Base-by-base conservation (phyloP, 2,329 filamentous ascomycete species). In the Xylaria sp. region DNA sequence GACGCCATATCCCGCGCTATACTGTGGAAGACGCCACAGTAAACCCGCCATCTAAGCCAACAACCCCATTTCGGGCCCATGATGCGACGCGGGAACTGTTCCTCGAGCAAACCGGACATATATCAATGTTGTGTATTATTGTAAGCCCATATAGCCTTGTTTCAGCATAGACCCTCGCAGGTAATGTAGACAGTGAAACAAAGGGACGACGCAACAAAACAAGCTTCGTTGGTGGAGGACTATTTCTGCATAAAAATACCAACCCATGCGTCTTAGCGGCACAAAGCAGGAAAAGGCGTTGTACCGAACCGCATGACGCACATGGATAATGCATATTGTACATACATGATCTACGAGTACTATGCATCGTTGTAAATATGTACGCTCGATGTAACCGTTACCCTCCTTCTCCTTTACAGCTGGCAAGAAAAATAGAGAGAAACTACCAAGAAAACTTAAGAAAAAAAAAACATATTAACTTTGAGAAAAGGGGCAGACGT, bases 281-380 rank as follows among this genome's bases (percentile, higher is more conserved):
- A 56, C 63, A 36, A 58, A 13, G n/a, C 39, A 65, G 17, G 44
- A 47, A 39, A 60, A n/a, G 20, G 56, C 31, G 39, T 31, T 49
- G 49, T 44, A 31, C 65, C 61, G 39, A 53, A 38, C 56, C 25
- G 57, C 44, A 65, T 67, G 62, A 58, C 58, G 62, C 62, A 55
- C 66, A 59, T 64, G 49, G 63, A n/a, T 33, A 49, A 36, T 58
- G 25, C 36, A 25, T 39, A 55, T 50, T 59, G 42, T 50, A 59
- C 57, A 54, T 56, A 58, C 53, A 65, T 65, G 61, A 68, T 65
- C 44, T 65, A 58, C 61, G 25, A 45, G 53, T 57, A 7, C 27
- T 38, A 63, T 50, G 29, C 55, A 38, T 44, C n/a, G 29, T 56
- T 61, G n/a, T 22, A 17, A 25, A 6, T 55, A 60, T 63, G 50